Evolutionary conservation across 352 stramenopile genomes (phyloP).

Genomic region (Stephanocyclus meneghinianus): DNA sequence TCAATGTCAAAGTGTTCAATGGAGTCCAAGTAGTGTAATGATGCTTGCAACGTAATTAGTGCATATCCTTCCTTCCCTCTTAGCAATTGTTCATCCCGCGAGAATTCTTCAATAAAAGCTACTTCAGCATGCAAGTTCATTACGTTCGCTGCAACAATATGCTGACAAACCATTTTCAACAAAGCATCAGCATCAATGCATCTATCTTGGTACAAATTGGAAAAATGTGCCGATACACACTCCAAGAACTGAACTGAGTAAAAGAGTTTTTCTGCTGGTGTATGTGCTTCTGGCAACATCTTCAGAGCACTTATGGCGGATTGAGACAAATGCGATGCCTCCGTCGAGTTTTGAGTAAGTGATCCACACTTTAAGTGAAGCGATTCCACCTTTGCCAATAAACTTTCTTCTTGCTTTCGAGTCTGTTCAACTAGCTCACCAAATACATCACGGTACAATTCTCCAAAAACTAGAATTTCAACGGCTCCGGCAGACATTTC

Average conservation of each 20-base stretch:
- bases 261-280: conserved; percentile 71
- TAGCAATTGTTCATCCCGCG: conserved; percentile 74
- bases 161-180: conserved; percentile 77
- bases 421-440: conserved; percentile 70
- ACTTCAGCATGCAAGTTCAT: conserved; percentile 73
- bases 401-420: conserved; percentile 51
- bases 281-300: conserved; percentile 59
- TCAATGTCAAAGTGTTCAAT: conserved; percentile 63
- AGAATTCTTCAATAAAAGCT: conserved; percentile 83
- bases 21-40: conserved; percentile 79
- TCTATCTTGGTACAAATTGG: conserved; percentile 25
- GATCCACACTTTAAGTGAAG: neutral
- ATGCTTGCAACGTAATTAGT: conserved; percentile 79
- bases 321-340: conserved; percentile 50
- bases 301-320: conserved; percentile 57
- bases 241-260: conserved; percentile 76
- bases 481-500: conserved; percentile 75
- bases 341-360: conserved; percentile 3
- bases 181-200: conserved; percentile 73
- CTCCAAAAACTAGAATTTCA: conserved; percentile 78
- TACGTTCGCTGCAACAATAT: conserved; percentile 71
- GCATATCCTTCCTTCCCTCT: conserved; percentile 81
- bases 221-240: conserved; percentile 71
- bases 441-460: conserved; percentile 80
- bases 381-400: conserved; percentile 56